Evolutionary conservation across 2,329 filamentous ascomycete genomes (phyloP).

Genomic region (Epichloe bromicola): DNA sequence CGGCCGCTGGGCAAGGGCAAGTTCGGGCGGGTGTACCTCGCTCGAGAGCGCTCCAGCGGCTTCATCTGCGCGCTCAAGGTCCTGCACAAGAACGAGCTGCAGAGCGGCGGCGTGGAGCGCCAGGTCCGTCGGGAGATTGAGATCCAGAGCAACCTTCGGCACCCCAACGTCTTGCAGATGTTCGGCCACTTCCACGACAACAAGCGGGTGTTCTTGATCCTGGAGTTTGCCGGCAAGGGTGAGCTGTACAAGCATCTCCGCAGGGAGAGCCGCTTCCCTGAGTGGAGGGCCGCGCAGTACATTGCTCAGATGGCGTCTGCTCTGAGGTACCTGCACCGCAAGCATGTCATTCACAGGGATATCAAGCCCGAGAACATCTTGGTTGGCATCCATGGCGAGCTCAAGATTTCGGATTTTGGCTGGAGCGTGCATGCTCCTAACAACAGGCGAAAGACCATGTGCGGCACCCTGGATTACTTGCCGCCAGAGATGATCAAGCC

Average conservation of each 20-base stretch:
- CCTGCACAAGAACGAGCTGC: constrained; percentile 57
- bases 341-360: constrained; percentile 20
- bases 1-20: constrained; percentile 62
- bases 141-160: constrained; percentile 58
- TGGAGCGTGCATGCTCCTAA: constrained; percentile 98
- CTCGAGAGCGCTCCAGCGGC: constrained; percentile 50
- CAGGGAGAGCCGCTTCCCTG: constrained; percentile 53
- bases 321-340: constrained; percentile 17
- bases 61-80: constrained; percentile 64
- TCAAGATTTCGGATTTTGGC: constrained; percentile 97
- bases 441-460: constrained; percentile 87
- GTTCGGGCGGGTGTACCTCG: constrained; percentile 60
- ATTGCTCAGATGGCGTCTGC: constrained; percentile 54
- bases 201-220: constrained; percentile 58
- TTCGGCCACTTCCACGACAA: constrained; percentile 62
- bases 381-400: constrained; percentile 80
- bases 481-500: constrained; percentile 94
- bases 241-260: constrained; percentile 61
- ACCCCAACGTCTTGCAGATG: constrained; percentile 50
- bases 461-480: constrained; percentile 92
- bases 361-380: constrained; percentile 25
- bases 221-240: constrained; percentile 52
- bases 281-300: constrained; percentile 58
- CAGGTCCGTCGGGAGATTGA: constrained; percentile 62
- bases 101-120: constrained; percentile 53